Evolutionary conservation across 805 yeast genomes (phyloP).

Genomic region (Metschnikowia sp.): DNA sequence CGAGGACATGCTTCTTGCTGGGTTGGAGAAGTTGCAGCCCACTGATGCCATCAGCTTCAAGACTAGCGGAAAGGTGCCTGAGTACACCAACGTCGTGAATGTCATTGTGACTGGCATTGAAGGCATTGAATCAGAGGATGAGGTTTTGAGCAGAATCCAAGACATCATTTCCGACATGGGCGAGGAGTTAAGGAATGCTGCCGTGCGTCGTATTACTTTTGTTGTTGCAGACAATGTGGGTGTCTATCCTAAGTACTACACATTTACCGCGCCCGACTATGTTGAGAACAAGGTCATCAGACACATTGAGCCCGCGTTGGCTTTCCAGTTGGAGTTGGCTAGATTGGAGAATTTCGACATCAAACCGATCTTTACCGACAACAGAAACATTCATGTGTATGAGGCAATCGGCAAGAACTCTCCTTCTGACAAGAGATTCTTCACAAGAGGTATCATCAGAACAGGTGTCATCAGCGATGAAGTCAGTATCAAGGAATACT

Average conservation of each 20-base stretch:
- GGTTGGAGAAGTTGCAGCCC: slow-evolving; percentile 66
- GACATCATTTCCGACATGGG: slow-evolving; percentile 65
- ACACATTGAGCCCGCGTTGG: slow-evolving; percentile 97
- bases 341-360: slow-evolving; percentile 93
- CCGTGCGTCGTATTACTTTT: slow-evolving; percentile 90
- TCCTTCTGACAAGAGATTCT: slow-evolving; percentile 89
- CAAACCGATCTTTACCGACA: slow-evolving; percentile 92
- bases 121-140: slow-evolving; percentile 70
- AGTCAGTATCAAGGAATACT: slow-evolving; percentile 86
- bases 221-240: slow-evolving; percentile 83
- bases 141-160: slow-evolving; percentile 57
- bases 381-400: slow-evolving; percentile 95
- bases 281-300: slow-evolving; percentile 89
- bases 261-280: slow-evolving; percentile 87
- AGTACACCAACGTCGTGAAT: slow-evolving; percentile 76
- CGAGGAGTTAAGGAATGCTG: slow-evolving; percentile 65
- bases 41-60: slow-evolving; percentile 36
- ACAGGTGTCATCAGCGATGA: slow-evolving; percentile 95
- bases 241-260: slow-evolving; percentile 89
- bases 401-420: slow-evolving; percentile 95
- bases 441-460: slow-evolving; percentile 95
- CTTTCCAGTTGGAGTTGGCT: slow-evolving; percentile 93
- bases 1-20: slow-evolving; percentile 76
- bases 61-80: slow-evolving; percentile 31
- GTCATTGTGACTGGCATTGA: slow-evolving; percentile 72